Percentiles rank a stretch among this genome's conserved stretches.
phyloP scores from a whole-genome alignment of 164 flowering plant genomes.

The Berberis thunbergii region DNA sequence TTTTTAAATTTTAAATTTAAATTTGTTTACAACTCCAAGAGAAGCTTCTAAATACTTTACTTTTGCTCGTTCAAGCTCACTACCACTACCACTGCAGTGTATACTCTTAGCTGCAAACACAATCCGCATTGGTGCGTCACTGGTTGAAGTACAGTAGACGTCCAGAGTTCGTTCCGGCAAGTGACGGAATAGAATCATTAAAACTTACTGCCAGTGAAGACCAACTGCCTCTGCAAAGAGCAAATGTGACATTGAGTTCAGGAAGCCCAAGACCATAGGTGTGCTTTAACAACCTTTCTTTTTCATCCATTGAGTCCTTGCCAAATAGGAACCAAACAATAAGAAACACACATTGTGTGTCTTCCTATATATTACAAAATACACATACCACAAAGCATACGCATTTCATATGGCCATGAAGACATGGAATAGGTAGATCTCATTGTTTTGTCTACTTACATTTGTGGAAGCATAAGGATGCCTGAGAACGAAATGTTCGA shows the following conservation, averaged over 20 bases:
- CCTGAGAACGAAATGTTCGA: conserved; percentile 86
- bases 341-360: no score
- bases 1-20: neutral
- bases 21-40: conserved; percentile 54
- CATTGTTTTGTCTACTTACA: conserved; percentile 26
- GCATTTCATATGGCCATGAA: no score
- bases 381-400: no score
- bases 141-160: no score
- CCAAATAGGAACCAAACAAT: no score
- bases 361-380: no score
- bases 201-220: conserved; percentile 91
- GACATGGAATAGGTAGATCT: no score
- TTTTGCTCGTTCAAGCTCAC: conserved; percentile 69
- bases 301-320: conserved; percentile 50
- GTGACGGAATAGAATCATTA: neutral
- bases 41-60: conserved; percentile 83
- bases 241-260: conserved; percentile 85
- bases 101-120: conserved; percentile 58
- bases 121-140: conserved; percentile 1
- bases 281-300: conserved; percentile 56
- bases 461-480: conserved; percentile 44
- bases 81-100: conserved; percentile 66
- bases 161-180: no score
- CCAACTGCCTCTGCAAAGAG: conserved; percentile 91
- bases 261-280: conserved; percentile 80